phyloP scores from a whole-genome alignment of 495 filamentous ascomycete species.

The Annulohypoxylon stygium region DNA sequence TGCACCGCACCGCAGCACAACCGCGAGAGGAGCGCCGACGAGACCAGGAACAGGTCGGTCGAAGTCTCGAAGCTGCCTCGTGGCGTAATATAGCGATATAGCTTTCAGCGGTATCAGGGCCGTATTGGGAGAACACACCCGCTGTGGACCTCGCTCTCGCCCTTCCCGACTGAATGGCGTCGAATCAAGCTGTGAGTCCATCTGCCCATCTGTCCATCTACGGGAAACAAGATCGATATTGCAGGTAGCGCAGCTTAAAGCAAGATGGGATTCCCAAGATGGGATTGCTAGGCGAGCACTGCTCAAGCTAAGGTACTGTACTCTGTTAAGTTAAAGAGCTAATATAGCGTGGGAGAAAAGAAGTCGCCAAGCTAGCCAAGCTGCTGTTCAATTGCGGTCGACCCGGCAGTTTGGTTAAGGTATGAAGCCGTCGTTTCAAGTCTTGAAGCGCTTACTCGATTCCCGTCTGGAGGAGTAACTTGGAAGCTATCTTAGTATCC shows the following conservation, averaged over 20 bases:
- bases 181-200: slow-evolving; percentile 34
- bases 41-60: slow-evolving; percentile 5
- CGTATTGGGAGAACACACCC: slow-evolving; percentile 29
- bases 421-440: slow-evolving; percentile 19
- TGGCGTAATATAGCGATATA: slow-evolving; percentile 34
- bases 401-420: slow-evolving; percentile 45
- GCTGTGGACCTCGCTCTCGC: slow-evolving; percentile 25
- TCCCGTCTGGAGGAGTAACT: background rate
- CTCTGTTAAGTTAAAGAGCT: slow-evolving; percentile 3
- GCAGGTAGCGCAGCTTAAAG: slow-evolving; percentile 28
- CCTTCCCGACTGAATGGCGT: slow-evolving; percentile 43
- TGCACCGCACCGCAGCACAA: slow-evolving; percentile 9
- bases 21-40: slow-evolving; percentile 3
- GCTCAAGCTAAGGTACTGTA: background rate
- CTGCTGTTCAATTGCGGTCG: slow-evolving; percentile 20
- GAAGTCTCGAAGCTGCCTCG: slow-evolving; percentile 24
- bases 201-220: slow-evolving; percentile 9
- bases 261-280: slow-evolving; percentile 28
- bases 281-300: slow-evolving; percentile 26
- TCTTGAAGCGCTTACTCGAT: slow-evolving; percentile 2
- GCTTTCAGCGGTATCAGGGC: slow-evolving; percentile 15
- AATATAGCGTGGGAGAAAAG: slow-evolving; percentile 14
- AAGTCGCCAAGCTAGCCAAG: slow-evolving; percentile 42
- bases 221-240: slow-evolving; percentile 31
- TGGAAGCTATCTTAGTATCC: background rate